Percentiles rank a stretch among this genome's conserved stretches.
These are phyloP conservation scores for Fermentozyma sake DNA, from an alignment of 1,139 yeast genomes.

Conservation along the genomic window DNA sequence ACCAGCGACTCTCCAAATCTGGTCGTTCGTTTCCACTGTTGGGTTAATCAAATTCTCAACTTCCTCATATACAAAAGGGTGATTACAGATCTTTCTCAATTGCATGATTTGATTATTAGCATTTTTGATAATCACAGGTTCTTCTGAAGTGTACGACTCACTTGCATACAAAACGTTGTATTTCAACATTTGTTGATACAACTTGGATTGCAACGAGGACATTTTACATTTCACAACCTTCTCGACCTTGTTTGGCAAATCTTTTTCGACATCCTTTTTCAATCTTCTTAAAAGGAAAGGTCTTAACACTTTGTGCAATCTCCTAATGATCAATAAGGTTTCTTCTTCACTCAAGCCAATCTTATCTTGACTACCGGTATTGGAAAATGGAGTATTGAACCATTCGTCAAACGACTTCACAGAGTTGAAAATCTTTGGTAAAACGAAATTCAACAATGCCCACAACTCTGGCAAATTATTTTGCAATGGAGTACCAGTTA, in stretches of 20 bases:
- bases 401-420: conserved; percentile 85
- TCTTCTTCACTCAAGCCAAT: conserved; percentile 88
- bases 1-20: conserved; percentile 74
- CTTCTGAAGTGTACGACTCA: conserved; percentile 32
- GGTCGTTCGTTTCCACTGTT: conserved; percentile 58
- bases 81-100: conserved; percentile 91
- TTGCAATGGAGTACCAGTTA: conserved; percentile 86
- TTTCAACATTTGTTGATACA: conserved; percentile 76
- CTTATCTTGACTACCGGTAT: conserved; percentile 77
- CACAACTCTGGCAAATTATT: conserved; percentile 81
- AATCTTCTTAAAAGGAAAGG: conserved; percentile 92
- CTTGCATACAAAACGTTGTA: conserved; percentile 64
- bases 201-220: conserved; percentile 77
- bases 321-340: conserved; percentile 84
- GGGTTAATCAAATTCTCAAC: conserved; percentile 88
- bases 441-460: conserved; percentile 75
- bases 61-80: conserved; percentile 95
- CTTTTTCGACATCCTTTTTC: conserved; percentile 96
- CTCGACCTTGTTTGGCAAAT: conserved; percentile 92
- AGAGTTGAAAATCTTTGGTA: conserved; percentile 78
- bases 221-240: conserved; percentile 92
- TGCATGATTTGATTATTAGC: conserved; percentile 94
- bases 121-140: conserved; percentile 65
- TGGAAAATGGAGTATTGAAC: conserved; percentile 84
- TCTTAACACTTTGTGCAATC: conserved; percentile 92